These are phyloP conservation scores for Fusarium sp. DNA, from an alignment of 2,329 filamentous ascomycete species.

Conservation along the genomic window DNA sequence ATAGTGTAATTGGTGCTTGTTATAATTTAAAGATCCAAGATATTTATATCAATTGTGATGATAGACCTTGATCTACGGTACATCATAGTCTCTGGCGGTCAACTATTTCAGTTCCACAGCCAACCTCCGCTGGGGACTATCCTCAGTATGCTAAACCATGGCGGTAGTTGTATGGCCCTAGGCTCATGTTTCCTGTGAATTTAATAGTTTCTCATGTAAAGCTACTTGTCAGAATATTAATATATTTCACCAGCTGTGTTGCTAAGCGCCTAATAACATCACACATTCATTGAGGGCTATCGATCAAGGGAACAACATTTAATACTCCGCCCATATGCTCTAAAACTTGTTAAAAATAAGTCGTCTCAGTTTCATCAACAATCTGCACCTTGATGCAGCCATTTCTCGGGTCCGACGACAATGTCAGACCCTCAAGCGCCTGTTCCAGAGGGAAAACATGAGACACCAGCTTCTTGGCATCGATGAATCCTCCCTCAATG, in stretches of 20 bases:
- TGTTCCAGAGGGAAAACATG: constrained; percentile 72
- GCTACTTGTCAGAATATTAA: too few relatives aligned
- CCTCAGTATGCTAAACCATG: too few relatives aligned
- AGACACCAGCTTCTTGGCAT: constrained; percentile 69
- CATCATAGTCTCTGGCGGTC: neutral
- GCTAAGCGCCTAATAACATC: too few relatives aligned
- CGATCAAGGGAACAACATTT: neutral
- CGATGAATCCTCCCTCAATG: constrained; percentile 67
- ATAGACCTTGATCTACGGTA: too few relatives aligned
- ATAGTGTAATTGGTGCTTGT: too few relatives aligned
- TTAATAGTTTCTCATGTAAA: too few relatives aligned
- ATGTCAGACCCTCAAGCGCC: constrained; percentile 61
- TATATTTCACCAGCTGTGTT: too few relatives aligned
- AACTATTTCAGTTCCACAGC: neutral
- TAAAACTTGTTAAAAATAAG: constrained; percentile 33
- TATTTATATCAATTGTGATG: too few relatives aligned
- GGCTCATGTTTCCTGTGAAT: too few relatives aligned
- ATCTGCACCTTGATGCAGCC: constrained; percentile 53
- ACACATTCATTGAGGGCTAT: too few relatives aligned
- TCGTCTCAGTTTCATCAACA: constrained; percentile 47
- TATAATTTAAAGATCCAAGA: neutral
- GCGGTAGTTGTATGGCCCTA: too few relatives aligned
- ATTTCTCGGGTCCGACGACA: constrained; percentile 50
- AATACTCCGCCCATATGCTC: constrained; percentile 4
- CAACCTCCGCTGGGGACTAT: neutral